Percentiles rank a stretch among this genome's conserved stretches.
These are phyloP conservation scores for Yarrowia sp. DNA, from an alignment of 805 yeast genomes.

Conservation along the genomic window DNA sequence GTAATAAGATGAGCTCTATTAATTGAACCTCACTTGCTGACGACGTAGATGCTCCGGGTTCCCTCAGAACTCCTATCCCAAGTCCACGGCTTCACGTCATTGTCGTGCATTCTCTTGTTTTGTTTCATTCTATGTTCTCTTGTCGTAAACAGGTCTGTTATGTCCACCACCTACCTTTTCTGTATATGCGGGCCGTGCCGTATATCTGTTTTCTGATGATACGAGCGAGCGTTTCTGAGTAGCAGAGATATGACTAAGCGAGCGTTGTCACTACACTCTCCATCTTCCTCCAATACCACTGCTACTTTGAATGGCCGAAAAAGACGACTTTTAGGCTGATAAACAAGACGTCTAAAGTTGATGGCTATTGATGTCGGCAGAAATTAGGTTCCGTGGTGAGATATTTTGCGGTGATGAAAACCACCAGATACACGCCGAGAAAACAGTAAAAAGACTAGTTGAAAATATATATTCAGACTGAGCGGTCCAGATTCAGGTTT, in stretches of 20 bases:
- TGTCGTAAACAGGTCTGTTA: background rate
- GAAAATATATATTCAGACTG: too few relatives aligned
- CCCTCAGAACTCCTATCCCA: background rate
- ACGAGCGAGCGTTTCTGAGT: background rate
- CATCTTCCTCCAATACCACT: too few relatives aligned
- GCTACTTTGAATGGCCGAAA: background rate
- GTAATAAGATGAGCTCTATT: background rate
- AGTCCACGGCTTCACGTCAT: background rate
- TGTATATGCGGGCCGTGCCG: slow-evolving; percentile 1
- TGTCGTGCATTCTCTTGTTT: background rate
- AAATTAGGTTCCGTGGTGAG: slow-evolving; percentile 14
- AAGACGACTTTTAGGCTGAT: background rate
- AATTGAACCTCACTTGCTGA: too few relatives aligned
- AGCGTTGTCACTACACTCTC: too few relatives aligned
- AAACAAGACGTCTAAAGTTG: background rate
- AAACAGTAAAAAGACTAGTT: too few relatives aligned
- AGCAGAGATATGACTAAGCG: too few relatives aligned
- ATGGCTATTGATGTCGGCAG: background rate
- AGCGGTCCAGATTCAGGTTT: too few relatives aligned
- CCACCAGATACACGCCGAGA: background rate
- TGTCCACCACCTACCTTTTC: background rate
- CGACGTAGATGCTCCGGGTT: too few relatives aligned
- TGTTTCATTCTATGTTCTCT: background rate
- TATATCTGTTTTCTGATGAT: background rate
- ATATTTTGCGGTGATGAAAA: slow-evolving; percentile 1